A percentile compares a stretch with the other conserved stretches of the same genome.
Conservation (phyloP, 1,284 basidiomycete species). For the Gymnopus androsaceus region DNA sequence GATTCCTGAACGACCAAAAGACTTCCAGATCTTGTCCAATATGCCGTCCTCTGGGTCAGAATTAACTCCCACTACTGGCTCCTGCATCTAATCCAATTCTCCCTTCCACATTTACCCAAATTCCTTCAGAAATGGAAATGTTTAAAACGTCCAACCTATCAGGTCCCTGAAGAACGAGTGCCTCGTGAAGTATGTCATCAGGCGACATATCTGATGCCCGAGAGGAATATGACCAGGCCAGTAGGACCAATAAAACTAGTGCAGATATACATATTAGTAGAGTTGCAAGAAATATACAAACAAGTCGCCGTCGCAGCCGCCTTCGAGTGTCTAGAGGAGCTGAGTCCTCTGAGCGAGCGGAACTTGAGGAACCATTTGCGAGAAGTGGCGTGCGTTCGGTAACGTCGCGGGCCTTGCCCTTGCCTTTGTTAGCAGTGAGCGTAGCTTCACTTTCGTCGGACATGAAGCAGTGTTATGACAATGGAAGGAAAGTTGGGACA, state of each 20-base stretch:
- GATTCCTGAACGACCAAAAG: slow-evolving; percentile 67
- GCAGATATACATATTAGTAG: slow-evolving; percentile 42
- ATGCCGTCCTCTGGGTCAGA: slow-evolving; percentile 42
- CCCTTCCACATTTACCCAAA: slow-evolving; percentile 61
- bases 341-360: slow-evolving; percentile 10
- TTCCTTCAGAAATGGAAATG: slow-evolving; percentile 54
- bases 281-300: slow-evolving; percentile 49
- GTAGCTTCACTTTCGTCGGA: neutral
- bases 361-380: slow-evolving; percentile 15
- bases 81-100: slow-evolving; percentile 68
- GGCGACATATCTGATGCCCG: slow-evolving; percentile 53
- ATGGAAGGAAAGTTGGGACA: too few relatives aligned
- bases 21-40: slow-evolving; percentile 54
- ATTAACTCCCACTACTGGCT: slow-evolving; percentile 55
- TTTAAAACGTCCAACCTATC: slow-evolving; percentile 62
- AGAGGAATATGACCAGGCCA: slow-evolving; percentile 67
- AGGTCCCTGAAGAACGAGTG: slow-evolving; percentile 61
- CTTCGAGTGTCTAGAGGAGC: neutral
- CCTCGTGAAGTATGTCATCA: slow-evolving; percentile 46
- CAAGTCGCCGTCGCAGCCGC: slow-evolving; percentile 28
- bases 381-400: slow-evolving; percentile 30
- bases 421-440: slow-evolving; percentile 23
- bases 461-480: too few relatives aligned
- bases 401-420: slow-evolving; percentile 25
- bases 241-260: slow-evolving; percentile 43